A percentile compares a stretch with the other conserved stretches of the same genome.
phyloP scores from a whole-genome alignment of 805 yeast species.

The Candida cerambycidarum region DNA sequence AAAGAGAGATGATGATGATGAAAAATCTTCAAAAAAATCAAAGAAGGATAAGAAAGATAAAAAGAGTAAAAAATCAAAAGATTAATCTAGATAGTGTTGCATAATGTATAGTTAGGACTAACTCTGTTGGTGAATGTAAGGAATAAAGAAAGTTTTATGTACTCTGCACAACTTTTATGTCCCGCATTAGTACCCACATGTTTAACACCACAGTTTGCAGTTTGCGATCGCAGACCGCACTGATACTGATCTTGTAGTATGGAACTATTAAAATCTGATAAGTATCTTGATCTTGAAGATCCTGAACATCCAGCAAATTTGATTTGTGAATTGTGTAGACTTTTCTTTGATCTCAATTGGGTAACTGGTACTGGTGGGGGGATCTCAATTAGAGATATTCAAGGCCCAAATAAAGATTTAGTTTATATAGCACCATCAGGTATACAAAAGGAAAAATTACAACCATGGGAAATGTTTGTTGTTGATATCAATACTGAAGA shows the following conservation, averaged over 20 bases:
- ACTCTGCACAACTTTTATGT: no score
- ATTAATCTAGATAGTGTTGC: conserved; percentile 7
- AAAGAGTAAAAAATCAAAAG: conserved; percentile 21
- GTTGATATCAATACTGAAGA: conserved; percentile 51
- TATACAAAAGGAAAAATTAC: conserved; percentile 87
- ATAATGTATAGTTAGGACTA: conserved; percentile 7
- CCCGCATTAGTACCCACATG: no score
- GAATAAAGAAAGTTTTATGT: no score
- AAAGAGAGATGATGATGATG: conserved; percentile 28
- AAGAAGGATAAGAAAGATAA: conserved; percentile 29
- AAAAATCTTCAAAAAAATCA: conserved; percentile 27
- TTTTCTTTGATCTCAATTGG: conserved; percentile 82
- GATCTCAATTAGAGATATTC: conserved; percentile 63
- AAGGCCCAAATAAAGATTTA: conserved; percentile 42
- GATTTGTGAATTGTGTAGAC: conserved; percentile 76
- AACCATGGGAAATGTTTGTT: conserved; percentile 79
- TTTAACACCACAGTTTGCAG: no score
- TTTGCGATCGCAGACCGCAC: no score
- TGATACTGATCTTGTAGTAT: no score
- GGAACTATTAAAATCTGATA: conserved; percentile 7
- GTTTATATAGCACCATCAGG: conserved; percentile 93
- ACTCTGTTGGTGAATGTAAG: no score
- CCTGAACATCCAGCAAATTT: conserved; percentile 77
- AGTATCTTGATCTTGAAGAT: conserved; percentile 26
- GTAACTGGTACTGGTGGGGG: conserved; percentile 98